These are phyloP conservation scores for Scopulariopsis brevicaulis DNA, from an alignment of 2,329 filamentous ascomycete genomes.

Conservation along the genomic window DNA sequence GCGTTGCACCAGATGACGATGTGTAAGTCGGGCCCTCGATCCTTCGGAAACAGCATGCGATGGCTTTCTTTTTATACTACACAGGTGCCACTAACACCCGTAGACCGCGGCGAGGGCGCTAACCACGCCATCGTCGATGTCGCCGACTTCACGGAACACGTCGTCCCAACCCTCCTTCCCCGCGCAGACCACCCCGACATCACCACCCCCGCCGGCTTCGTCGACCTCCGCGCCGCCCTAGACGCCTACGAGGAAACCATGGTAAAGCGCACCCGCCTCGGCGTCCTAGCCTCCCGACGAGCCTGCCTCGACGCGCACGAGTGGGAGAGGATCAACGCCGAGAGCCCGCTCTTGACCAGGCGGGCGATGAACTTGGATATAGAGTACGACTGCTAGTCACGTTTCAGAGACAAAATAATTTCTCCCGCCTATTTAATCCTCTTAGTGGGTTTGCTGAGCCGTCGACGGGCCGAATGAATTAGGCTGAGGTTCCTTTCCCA, in stretches of 20 bases:
- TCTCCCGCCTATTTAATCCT: not conserved
- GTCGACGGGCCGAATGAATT: too few relatives aligned
- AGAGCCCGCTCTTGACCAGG: constrained; percentile 25
- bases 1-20: constrained; percentile 47
- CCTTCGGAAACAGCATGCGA: not conserved
- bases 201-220: not conserved
- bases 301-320: constrained; percentile 44
- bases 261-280: constrained; percentile 27
- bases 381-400: constrained; percentile 11
- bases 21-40: constrained; percentile 32
- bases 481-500: too few relatives aligned
- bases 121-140: constrained; percentile 45
- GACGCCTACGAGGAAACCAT: constrained; percentile 32
- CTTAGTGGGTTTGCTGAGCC: not conserved
- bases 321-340: constrained; percentile 25
- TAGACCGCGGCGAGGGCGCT: constrained; percentile 45
- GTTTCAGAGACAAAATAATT: not conserved
- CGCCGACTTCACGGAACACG: constrained; percentile 24
- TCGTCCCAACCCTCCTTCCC: constrained; percentile 11
- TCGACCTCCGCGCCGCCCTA: constrained; percentile 15
- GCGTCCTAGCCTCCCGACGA: constrained; percentile 35
- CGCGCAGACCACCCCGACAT: too few relatives aligned
- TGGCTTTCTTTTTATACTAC: fast-evolving
- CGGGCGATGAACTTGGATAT: constrained; percentile 21
- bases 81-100: not conserved